A percentile compares a stretch with the other conserved stretches of the same genome.
These are phyloP conservation scores for Fraxinus xanthoxyloides DNA, from an alignment of 305 asterid genomes.

Conservation along the genomic window DNA sequence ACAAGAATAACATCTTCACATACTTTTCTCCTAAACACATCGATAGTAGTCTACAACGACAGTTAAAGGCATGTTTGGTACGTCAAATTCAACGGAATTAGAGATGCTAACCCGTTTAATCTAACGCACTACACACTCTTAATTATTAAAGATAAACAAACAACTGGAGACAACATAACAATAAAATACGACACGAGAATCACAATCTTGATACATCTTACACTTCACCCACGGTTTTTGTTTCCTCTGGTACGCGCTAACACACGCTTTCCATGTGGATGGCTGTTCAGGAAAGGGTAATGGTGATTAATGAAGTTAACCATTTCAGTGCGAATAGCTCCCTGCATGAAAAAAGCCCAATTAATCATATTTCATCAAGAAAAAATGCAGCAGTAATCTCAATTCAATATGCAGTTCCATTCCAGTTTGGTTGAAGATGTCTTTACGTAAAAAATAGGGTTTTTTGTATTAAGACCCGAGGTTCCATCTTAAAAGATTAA, in stretches of 20 bases:
- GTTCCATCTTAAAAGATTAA: too few relatives aligned
- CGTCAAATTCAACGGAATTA: neutral
- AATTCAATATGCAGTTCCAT: too few relatives aligned
- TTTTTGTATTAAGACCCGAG: too few relatives aligned
- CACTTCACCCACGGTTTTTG: constrained; percentile 16
- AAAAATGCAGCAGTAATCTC: too few relatives aligned
- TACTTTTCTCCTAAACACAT: neutral
- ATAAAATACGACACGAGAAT: neutral
- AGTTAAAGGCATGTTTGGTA: neutral
- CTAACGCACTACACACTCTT: neutral
- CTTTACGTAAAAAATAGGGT: too few relatives aligned
- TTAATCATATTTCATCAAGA: neutral
- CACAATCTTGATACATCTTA: neutral
- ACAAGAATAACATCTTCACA: neutral
- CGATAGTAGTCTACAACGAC: neutral
- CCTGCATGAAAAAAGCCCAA: constrained; percentile 10
- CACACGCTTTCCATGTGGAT: constrained; percentile 44
- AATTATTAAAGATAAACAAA: neutral
- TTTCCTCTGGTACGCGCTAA: constrained; percentile 18
- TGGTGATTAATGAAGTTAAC: constrained; percentile 17
- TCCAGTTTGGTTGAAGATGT: too few relatives aligned
- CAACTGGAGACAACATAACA: neutral
- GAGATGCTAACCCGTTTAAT: neutral
- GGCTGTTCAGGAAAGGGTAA: constrained; percentile 29
- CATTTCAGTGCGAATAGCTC: constrained; percentile 21